These are phyloP conservation scores for Acacia melanoxylon DNA, from an alignment of 306 rosid species.

Conservation along the genomic window DNA sequence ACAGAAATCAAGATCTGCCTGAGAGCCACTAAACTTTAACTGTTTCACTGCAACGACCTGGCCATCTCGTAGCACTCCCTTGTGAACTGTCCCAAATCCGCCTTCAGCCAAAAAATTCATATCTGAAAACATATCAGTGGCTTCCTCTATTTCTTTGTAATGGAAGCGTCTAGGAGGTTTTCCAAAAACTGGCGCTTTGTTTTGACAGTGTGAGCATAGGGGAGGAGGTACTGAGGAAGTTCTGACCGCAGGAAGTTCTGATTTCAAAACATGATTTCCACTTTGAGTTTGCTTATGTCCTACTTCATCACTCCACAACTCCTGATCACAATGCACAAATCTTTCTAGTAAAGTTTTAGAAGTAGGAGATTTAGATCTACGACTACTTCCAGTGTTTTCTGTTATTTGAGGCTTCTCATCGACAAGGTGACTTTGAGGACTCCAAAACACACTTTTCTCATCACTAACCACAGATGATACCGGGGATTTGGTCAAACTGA, in stretches of 20 bases:
- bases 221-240: slow-evolving; percentile 81
- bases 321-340: slow-evolving; percentile 46
- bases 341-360: slow-evolving; percentile 52
- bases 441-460: slow-evolving; percentile 51
- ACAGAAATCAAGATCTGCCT: slow-evolving; percentile 86
- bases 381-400: slow-evolving; percentile 33
- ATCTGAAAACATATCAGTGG: slow-evolving; percentile 74
- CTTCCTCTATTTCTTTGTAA: slow-evolving; percentile 70
- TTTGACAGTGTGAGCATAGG: slow-evolving; percentile 83
- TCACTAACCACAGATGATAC: slow-evolving; percentile 44
- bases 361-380: slow-evolving; percentile 48
- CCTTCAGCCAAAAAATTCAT: slow-evolving; percentile 77
- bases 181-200: slow-evolving; percentile 85
- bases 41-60: slow-evolving; percentile 93
- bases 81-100: slow-evolving; percentile 86
- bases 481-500: slow-evolving; percentile 36
- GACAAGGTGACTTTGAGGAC: slow-evolving; percentile 52
- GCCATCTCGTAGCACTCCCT: slow-evolving; percentile 78
- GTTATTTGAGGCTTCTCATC: slow-evolving; percentile 46
- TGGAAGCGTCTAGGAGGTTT: slow-evolving; percentile 90
- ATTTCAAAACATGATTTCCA: slow-evolving; percentile 44
- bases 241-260: slow-evolving; percentile 69
- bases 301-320: slow-evolving; percentile 26
- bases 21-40: slow-evolving; percentile 76
- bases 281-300: slow-evolving; percentile 41